These are phyloP conservation scores for Rhododendron kiyosumense DNA, from an alignment of 148 eudicot species.

Conservation along the genomic window DNA sequence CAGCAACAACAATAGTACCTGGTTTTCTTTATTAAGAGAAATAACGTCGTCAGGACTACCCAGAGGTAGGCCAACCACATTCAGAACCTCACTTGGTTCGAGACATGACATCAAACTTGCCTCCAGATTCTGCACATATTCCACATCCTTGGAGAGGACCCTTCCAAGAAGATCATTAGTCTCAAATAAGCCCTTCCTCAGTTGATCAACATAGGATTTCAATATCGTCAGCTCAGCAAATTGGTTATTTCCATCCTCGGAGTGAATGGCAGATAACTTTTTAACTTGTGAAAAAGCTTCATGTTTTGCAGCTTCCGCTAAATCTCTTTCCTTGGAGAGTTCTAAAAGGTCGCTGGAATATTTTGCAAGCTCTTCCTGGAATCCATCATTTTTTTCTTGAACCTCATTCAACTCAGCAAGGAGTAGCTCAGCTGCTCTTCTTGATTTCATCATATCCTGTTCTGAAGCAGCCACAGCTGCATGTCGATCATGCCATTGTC, in stretches of 20 bases:
- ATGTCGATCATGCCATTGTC: constrained; percentile 49
- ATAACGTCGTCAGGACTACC: constrained; percentile 27
- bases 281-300: constrained; percentile 60
- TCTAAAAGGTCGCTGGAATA: constrained; percentile 40
- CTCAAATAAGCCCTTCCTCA: constrained; percentile 42
- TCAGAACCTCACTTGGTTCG: constrained; percentile 28
- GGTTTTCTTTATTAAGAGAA: constrained; percentile 29
- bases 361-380: constrained; percentile 78
- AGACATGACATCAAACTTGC: constrained; percentile 34
- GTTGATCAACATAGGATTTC: constrained; percentile 38
- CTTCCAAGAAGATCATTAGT: constrained; percentile 30
- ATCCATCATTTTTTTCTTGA: constrained; percentile 85
- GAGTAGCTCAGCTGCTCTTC: constrained; percentile 84
- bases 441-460: constrained; percentile 71
- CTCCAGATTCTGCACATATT: constrained; percentile 45
- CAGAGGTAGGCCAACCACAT: constrained; percentile 19
- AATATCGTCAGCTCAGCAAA: constrained; percentile 43
- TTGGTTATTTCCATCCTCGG: constrained; percentile 50
- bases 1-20: constrained; percentile 38
- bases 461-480: constrained; percentile 42
- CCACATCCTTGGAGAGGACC: constrained; percentile 54
- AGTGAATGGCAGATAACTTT: constrained; percentile 38
- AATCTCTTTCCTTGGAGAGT: constrained; percentile 60
- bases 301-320: constrained; percentile 56
- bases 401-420: constrained; percentile 96